Base-by-base conservation (phyloP, 2,329 filamentous ascomycete genomes). In the Aspergillus candidus region DNA sequence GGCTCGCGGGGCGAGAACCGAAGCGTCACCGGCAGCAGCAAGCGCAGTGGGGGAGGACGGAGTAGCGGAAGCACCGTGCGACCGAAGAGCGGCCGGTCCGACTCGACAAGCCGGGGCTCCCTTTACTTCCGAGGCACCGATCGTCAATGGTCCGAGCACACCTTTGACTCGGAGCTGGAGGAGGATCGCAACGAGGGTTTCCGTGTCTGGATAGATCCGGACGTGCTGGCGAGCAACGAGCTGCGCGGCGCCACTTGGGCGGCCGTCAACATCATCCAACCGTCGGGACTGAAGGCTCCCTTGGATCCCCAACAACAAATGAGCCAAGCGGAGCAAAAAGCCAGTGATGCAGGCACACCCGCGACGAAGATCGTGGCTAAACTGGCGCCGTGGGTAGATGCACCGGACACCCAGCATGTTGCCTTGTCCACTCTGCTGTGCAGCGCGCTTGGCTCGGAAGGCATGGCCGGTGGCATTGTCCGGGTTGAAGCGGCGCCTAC, bases 51-150 rank as follows among this genome's bases (percentile, higher is more conserved):
- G 27, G 73, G 74, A 10, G 77, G 83, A 7, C 84, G 86, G 63
- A 93, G 85, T 56, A 76, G 76, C 32, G 76, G 82, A 14, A 94
- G 88, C 60, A 86, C 84, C 5, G 77, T 83, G 7, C 76, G 84
- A 32, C 71, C 74, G 17, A 75, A 74, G 47, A 77, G 73, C 52
- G 71, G 69, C 40, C 69, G 72, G 4, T 80, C 83, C 4, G 87
- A 90, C 48, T 82, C 84, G 45, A 76, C 77, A 43, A 56, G 59
- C 48, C 54, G 66, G 52, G 61, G 66, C 38, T 54, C 56, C 40
- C 66, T 95, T 30, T 95, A 94, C 59, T 75, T 97, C 35, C 78
- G 93, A 37, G 88, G 84, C 1, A 72, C 96, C 12, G 87, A 94
- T 59, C 78, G 83, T 47, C 73, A 73, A 17, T 67, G 84, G 10